phyloP scores from a whole-genome alignment of 768 basidiomycete genomes.

The Pisolithus marmoratus region DNA sequence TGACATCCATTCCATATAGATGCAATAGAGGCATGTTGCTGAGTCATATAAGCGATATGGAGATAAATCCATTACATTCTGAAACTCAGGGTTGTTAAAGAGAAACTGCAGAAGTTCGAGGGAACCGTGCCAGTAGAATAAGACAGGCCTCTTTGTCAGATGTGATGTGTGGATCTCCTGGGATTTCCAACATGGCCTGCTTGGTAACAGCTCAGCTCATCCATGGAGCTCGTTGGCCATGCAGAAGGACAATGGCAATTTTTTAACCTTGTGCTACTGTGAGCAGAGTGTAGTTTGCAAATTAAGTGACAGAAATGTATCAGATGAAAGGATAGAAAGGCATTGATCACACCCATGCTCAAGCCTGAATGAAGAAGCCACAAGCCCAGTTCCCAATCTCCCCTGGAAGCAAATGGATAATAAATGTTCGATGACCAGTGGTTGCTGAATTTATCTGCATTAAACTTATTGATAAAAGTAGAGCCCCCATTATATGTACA shows the following conservation, averaged over 20 bases:
- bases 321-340: conserved; percentile 22
- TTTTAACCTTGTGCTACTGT: conserved; percentile 11
- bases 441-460: conserved; percentile 17
- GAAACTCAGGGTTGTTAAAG: conserved; percentile 21
- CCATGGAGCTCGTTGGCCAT: conserved; percentile 22
- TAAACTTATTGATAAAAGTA: conserved; percentile 24
- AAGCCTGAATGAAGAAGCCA: conserved; percentile 24
- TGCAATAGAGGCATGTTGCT: conserved; percentile 4
- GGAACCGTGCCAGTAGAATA: conserved; percentile 24
- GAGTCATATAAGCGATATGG: conserved; percentile 10
- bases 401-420: conserved; percentile 27
- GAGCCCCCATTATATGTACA: not conserved
- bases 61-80: conserved; percentile 13
- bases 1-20: conserved; percentile 21
- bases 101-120: conserved; percentile 24
- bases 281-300: conserved; percentile 7
- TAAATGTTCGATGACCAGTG: conserved; percentile 19
- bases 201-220: conserved; percentile 23
- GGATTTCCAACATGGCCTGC: conserved; percentile 22
- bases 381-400: conserved; percentile 30
- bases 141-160: conserved; percentile 18
- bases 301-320: conserved; percentile 10
- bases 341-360: conserved; percentile 24
- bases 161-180: conserved; percentile 5
- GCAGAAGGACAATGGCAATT: conserved; percentile 18